Conservation (phyloP, 1,139 yeast genomes). For the Zhuliangozyma blackwelliae region DNA sequence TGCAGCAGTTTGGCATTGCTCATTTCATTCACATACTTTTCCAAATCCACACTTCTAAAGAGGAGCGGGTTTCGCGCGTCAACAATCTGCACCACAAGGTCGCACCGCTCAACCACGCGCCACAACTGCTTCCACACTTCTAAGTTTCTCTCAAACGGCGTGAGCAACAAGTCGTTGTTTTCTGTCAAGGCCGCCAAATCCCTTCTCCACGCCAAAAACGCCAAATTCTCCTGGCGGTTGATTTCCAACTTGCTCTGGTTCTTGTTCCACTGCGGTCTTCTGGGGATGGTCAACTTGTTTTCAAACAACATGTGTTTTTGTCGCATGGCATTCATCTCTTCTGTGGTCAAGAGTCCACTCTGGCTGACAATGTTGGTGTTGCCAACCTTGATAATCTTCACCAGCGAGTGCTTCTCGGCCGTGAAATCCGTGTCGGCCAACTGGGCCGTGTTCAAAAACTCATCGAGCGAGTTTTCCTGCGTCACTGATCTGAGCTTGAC, state of each 20-base stretch:
- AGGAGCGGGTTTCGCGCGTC: conserved; percentile 94
- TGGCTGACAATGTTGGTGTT: conserved; percentile 48
- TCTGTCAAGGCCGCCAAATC: conserved; percentile 82
- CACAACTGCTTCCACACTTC: conserved; percentile 99
- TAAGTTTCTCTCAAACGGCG: conserved; percentile 95
- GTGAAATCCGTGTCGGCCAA: conserved; percentile 95
- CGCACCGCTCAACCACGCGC: conserved; percentile 97
- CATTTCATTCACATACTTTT: conserved; percentile 71
- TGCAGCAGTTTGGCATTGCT: conserved; percentile 44
- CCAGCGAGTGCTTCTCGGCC: conserved; percentile 81
- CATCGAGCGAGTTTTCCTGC: conserved; percentile 91
- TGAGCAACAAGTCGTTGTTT: conserved; percentile 72
- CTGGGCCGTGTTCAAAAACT: conserved; percentile 90
- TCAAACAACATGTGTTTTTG: conserved; percentile 70
- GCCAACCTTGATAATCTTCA: conserved; percentile 77
- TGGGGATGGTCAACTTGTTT: conserved; percentile 84
- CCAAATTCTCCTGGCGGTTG: conserved; percentile 83
- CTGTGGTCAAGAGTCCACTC: conserved; percentile 54
- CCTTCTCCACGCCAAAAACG: conserved; percentile 93
- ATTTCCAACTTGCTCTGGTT: conserved; percentile 71
- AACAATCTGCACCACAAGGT: conserved; percentile 92
- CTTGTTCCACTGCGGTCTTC: conserved; percentile 84
- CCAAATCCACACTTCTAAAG: conserved; percentile 88
- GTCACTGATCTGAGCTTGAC: conserved; percentile 90
- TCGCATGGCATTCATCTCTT: conserved; percentile 61